Conservation (phyloP, 2,329 filamentous ascomycete genomes). For the Cadophora malorum region DNA sequence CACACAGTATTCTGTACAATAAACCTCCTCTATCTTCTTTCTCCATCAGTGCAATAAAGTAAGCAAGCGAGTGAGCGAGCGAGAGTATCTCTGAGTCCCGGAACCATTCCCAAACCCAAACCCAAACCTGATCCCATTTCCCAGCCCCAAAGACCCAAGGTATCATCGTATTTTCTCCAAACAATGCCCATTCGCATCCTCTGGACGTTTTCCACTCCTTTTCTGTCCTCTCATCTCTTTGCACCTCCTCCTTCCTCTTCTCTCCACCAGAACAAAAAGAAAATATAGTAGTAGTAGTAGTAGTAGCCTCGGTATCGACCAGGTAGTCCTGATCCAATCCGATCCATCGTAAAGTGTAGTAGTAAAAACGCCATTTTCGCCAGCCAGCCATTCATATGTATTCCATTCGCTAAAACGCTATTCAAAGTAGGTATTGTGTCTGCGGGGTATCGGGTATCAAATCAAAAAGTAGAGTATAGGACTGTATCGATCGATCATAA, state of each 20-base stretch:
- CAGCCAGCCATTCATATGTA: constrained; percentile 3
- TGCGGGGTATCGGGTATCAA: constrained; percentile 43
- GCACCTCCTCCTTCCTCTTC: neutral
- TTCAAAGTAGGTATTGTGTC: constrained; percentile 39
- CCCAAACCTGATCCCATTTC: too few relatives aligned
- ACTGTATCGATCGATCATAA: constrained; percentile 34
- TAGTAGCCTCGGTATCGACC: neutral
- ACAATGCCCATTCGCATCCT: neutral
- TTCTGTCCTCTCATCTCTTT: too few relatives aligned
- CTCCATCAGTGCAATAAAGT: neutral
- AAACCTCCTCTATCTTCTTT: neutral
- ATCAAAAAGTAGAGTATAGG: constrained; percentile 31
- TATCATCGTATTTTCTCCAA: neutral
- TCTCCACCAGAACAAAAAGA: neutral
- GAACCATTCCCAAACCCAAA: neutral
- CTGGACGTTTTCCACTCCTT: neutral
- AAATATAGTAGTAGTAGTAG: neutral
- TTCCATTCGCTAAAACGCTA: constrained; percentile 46
- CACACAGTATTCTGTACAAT: constrained; percentile 5
- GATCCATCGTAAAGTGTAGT: constrained; percentile 5
- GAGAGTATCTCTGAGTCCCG: neutral
- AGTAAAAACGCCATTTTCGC: constrained; percentile 20
- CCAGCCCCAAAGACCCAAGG: neutral
- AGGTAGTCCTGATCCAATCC: neutral
- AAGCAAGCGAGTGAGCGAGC: neutral